Base-by-base conservation (phyloP, 331 rosid species). In the Pyracantha coccinea region DNA sequence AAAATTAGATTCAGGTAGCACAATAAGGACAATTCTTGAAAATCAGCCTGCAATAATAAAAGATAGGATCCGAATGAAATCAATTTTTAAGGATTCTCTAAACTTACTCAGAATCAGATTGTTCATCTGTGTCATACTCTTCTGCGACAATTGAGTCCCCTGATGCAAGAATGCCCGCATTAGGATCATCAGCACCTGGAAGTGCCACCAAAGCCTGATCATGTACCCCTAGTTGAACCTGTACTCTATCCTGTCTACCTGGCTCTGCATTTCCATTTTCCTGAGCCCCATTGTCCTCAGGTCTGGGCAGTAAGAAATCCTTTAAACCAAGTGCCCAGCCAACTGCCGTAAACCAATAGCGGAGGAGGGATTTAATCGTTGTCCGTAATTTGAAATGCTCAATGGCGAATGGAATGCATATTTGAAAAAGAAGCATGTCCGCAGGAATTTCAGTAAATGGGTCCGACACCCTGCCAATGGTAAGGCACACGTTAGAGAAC, bases 361-460 rank as follows among this genome's bases (percentile, higher is more conserved):
- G 93, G 44, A 95, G 92, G 69, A 90, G 85, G 75, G 97, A 90
- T 87, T 95, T 95, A 32, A 95, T 90, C 31, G 99, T 89, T 81
- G 99, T 88, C 83, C 99, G 81, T 84, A 95, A 81, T 83, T 89
- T 95, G 81, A 95, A 95, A 88, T 95, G 99, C 87, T 95, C 99
- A 32, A 92, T 83, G 41, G 99, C 99, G 79, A 95, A 95, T 21
- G 99, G 99, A 72, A 95, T 92, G 82, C 98, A 95, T 45, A 95
- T 95, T 90, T 95, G 99, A 74, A 95, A 92, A 61, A 95, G 92
- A 68, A 95, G 99, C 97, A 95, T 92, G 90, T 95, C 95, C 2
- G 99, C 98, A 24, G 99, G 99, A 79, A 95, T 92, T 83, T 95
- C 99, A 3, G 97, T 95, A 85, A 95, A 95, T 58, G 99, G 99